phyloP scores from a whole-genome alignment of 805 yeast genomes.

The Wickerhamiella kurtzmanii region DNA sequence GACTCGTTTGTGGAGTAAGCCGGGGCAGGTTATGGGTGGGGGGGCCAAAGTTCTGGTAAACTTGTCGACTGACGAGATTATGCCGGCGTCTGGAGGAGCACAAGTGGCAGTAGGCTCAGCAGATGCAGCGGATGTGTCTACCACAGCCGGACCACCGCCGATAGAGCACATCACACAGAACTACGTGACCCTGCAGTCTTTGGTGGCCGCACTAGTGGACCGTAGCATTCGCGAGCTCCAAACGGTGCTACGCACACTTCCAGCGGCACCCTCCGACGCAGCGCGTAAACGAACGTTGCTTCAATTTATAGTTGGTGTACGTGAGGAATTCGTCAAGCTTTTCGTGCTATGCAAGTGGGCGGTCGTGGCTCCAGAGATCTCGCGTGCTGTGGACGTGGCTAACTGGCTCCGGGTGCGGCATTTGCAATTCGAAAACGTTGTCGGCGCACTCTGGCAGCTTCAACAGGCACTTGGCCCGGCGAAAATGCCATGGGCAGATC shows the following conservation, averaged over 20 bases:
- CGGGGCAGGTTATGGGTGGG: neutral
- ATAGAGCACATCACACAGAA: constrained; percentile 66
- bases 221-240: constrained; percentile 51
- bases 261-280: constrained; percentile 42
- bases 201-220: constrained; percentile 45
- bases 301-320: constrained; percentile 50
- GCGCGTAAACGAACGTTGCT: constrained; percentile 56
- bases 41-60: neutral
- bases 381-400: constrained; percentile 67
- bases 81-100: neutral
- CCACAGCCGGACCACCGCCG: constrained; percentile 24
- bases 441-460: constrained; percentile 53
- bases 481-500: constrained; percentile 82
- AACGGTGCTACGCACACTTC: constrained; percentile 46
- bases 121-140: too few species aligned
- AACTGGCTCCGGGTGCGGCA: constrained; percentile 79
- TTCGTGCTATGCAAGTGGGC: constrained; percentile 89
- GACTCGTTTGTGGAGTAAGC: neutral
- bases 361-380: constrained; percentile 53
- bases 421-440: constrained; percentile 46
- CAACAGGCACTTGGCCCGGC: constrained; percentile 72
- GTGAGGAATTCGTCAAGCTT: constrained; percentile 73
- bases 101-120: neutral
- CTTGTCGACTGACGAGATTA: neutral
- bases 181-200: constrained; percentile 48